Conservation (phyloP, 2,329 filamentous ascomycete species). For the Aspergillus phoenicis region DNA sequence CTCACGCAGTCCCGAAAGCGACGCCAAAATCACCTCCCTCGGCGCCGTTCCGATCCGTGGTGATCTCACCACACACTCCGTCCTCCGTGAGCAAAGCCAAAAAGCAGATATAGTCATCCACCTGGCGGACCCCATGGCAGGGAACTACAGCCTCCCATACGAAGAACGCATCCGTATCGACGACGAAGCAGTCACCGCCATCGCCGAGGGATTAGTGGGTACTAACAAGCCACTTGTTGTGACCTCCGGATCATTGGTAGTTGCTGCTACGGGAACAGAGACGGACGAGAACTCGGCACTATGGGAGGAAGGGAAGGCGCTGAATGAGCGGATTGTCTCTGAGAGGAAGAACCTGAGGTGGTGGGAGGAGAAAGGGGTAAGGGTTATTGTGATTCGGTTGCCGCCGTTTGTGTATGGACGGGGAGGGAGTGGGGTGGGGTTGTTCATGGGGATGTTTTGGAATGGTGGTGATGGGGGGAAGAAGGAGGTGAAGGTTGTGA, state of each 20-base stretch:
- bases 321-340: constrained; percentile 29
- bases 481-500: constrained; percentile 35
- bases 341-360: constrained; percentile 24
- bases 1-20: constrained; percentile 38
- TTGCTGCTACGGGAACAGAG: constrained; percentile 32
- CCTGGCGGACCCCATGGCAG: constrained; percentile 41
- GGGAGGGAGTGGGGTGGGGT: constrained; percentile 29
- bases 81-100: constrained; percentile 35
- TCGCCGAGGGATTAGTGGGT: constrained; percentile 38
- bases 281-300: constrained; percentile 26
- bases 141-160: constrained; percentile 43
- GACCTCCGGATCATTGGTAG: constrained; percentile 40
- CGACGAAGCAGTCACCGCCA: constrained; percentile 39
- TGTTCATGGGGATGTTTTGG: constrained; percentile 10
- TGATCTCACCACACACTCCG: constrained; percentile 38
- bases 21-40: constrained; percentile 30
- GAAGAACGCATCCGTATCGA: constrained; percentile 33
- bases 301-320: constrained; percentile 12
- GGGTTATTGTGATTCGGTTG: constrained; percentile 40
- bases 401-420: constrained; percentile 44
- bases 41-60: constrained; percentile 41
- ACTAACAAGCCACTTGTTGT: constrained; percentile 40
- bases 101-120: constrained; percentile 45
- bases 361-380: constrained; percentile 32
- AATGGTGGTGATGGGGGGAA: constrained; percentile 23